Evolutionary conservation across 2,329 filamentous ascomycete species (phyloP), one percentile per base, ranked within the genome.

Genomic region (Botrytis squamosa): DNA sequence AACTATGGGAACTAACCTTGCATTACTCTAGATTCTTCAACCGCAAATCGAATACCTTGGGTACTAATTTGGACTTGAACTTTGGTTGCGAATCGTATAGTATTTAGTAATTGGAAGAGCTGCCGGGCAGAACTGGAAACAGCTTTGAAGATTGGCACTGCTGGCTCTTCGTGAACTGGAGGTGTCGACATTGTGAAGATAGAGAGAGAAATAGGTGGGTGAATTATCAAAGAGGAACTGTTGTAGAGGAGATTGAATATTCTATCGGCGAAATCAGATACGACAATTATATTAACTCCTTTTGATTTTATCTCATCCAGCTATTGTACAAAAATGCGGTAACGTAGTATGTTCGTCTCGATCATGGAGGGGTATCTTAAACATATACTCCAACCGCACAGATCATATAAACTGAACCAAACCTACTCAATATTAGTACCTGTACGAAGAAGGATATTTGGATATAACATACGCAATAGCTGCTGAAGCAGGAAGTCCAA

Each of bases 331-430:
- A 59, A 72, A 76, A 77, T 73, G 75, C 73, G 70, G 75, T 74
- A 73, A 68, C 18, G 75, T 78, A 76, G 76, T 77, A 77, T 74
- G 77, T 77, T 64, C 76, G 57, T 64, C 49, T 44, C 38, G 75
- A 52, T 72, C 40, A 74, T 76, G 73, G 72, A 74, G 72, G 72
- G 71, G 71, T 74, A 69, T 74, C 69, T 75, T 82, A 99, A 83
- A 99, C 94, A 90, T 99, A 98, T 82, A 99, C 96, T 83, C 96
- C 96, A 82, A 96, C 96, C 75, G 95, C 96, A 85, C 96, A 99
- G 85, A 99, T 98, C 92, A 98, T 97, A 85, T 96, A 98, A 64
- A 99, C 94, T 69, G 95, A 92, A 79, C 96, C 96, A 83, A 97
- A 93, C 69, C 95, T 98, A 20, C 40, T 79, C 42, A 38, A 22